phyloP scores from a whole-genome alignment of 2,329 filamentous ascomycete species.

The Hypoxylon rubiginosum region DNA sequence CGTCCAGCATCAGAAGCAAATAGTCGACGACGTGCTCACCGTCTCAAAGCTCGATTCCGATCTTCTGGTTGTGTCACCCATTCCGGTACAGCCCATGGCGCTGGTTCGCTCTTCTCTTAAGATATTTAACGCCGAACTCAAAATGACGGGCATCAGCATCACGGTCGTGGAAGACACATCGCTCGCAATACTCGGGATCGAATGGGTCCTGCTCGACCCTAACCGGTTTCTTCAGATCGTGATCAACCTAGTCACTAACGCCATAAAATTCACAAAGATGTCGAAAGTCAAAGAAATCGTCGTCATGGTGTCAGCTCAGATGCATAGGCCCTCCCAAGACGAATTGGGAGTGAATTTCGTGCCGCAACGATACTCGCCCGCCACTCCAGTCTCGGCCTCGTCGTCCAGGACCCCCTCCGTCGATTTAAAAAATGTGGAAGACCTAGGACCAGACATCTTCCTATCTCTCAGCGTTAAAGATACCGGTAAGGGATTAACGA shows the following conservation, averaged over 20 bases:
- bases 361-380: conserved; percentile 62
- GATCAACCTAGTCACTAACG: conserved; percentile 85
- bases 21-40: conserved; percentile 81
- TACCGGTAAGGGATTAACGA: conserved; percentile 79
- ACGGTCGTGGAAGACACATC: conserved; percentile 73
- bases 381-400: conserved; percentile 16
- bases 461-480: conserved; percentile 82
- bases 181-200: conserved; percentile 68
- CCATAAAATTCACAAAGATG: conserved; percentile 82
- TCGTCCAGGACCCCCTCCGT: background rate
- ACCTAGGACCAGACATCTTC: conserved; percentile 59
- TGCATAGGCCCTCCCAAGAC: conserved; percentile 55
- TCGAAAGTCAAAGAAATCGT: conserved; percentile 69
- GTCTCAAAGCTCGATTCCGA: conserved; percentile 83
- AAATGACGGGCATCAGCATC: conserved; percentile 76
- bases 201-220: conserved; percentile 79
- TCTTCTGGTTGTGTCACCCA: conserved; percentile 78
- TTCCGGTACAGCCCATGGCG: conserved; percentile 74
- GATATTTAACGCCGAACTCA: conserved; percentile 83
- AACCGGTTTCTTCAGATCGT: conserved; percentile 82
- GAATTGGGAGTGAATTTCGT: conserved; percentile 71
- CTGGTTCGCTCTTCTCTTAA: conserved; percentile 77
- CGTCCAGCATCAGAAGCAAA: conserved; percentile 83
- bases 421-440: background rate
- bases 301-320: conserved; percentile 62